Evolutionary conservation across 192 early-diverging fungal genomes (phyloP).

Genomic region (Coemansia reversa): DNA sequence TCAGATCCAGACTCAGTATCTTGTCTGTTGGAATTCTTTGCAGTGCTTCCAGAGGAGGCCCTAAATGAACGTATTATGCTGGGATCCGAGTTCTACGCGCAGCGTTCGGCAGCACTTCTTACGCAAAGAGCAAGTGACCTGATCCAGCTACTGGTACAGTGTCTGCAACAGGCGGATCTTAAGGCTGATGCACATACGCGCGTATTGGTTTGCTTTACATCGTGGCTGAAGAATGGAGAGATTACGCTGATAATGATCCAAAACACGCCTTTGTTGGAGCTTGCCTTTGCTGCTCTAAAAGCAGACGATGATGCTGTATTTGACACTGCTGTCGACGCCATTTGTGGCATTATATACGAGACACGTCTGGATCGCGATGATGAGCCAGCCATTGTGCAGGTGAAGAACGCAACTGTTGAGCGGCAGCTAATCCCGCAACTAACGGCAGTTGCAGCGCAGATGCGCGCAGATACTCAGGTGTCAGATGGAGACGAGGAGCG

Average conservation of each 20-base stretch:
- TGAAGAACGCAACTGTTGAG: constrained; percentile 64
- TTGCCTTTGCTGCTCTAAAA: constrained; percentile 73
- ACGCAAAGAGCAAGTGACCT: constrained; percentile 67
- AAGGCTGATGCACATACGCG: constrained; percentile 62
- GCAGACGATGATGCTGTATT: constrained; percentile 63
- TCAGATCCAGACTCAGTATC: constrained; percentile 59
- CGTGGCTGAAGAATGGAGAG: constrained; percentile 83
- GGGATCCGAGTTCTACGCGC: constrained; percentile 60
- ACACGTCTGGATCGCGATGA: constrained; percentile 55
- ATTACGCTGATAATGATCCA: constrained; percentile 64
- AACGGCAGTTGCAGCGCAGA: constrained; percentile 37
- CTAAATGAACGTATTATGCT: constrained; percentile 65
- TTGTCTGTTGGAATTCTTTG: constrained; percentile 77
- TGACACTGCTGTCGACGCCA: constrained; percentile 81
- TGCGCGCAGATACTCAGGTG: constrained; percentile 42
- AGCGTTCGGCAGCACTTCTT: constrained; percentile 61
- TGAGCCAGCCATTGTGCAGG: constrained; percentile 51
- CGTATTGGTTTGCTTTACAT: constrained; percentile 71
- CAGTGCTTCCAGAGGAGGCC: constrained; percentile 86
- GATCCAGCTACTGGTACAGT: constrained; percentile 67
- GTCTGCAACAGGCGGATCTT: constrained; percentile 61
- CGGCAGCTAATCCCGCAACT: constrained; percentile 57
- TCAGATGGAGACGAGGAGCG: constrained; percentile 77
- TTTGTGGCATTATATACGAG: constrained; percentile 78
- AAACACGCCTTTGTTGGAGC: constrained; percentile 63